Percentiles rank a stretch among this genome's conserved stretches.
phyloP scores from a whole-genome alignment of 2,329 filamentous ascomycete genomes.

The Aspergillus cejpii region DNA sequence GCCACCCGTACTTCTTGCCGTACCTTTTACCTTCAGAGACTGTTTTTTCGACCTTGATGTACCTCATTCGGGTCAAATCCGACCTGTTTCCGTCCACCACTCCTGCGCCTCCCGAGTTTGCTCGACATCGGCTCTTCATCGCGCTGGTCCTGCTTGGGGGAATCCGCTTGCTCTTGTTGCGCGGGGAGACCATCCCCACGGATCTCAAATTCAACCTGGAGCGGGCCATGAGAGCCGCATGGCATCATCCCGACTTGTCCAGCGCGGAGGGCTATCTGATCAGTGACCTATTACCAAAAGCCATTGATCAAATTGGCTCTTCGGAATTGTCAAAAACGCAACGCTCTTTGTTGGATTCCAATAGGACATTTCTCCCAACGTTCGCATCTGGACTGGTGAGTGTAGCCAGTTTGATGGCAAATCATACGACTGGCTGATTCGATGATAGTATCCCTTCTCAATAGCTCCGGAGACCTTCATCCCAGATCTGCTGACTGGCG shows the following conservation, averaged over 20 bases:
- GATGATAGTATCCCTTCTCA: constrained; percentile 28
- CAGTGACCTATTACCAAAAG: constrained; percentile 25
- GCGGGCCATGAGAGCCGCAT: constrained; percentile 27
- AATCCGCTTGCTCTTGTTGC: constrained; percentile 29
- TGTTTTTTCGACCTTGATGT: constrained; percentile 31
- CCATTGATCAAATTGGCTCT: constrained; percentile 24
- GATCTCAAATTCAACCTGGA: constrained; percentile 28
- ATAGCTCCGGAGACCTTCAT: constrained; percentile 22
- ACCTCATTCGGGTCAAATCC: constrained; percentile 29
- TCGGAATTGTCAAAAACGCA: constrained; percentile 9
- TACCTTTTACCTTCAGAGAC: constrained; percentile 29
- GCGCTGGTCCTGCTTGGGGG: constrained; percentile 30
- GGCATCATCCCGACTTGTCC: constrained; percentile 29
- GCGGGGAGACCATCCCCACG: constrained; percentile 22
- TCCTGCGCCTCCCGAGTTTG: constrained; percentile 17
- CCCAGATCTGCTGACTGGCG: constrained; percentile 16
- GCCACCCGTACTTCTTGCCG: constrained; percentile 25
- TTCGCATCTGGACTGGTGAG: constrained; percentile 28
- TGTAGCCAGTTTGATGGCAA: background rate
- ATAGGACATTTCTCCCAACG: constrained; percentile 23
- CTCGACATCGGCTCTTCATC: constrained; percentile 17
- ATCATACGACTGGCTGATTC: constrained; percentile 5
- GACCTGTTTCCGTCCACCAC: constrained; percentile 27
- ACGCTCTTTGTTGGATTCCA: constrained; percentile 5
- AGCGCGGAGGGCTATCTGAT: constrained; percentile 29